Conservation (phyloP, 176 grass and related monocot genomes). For the Hordeum marinum region DNA sequence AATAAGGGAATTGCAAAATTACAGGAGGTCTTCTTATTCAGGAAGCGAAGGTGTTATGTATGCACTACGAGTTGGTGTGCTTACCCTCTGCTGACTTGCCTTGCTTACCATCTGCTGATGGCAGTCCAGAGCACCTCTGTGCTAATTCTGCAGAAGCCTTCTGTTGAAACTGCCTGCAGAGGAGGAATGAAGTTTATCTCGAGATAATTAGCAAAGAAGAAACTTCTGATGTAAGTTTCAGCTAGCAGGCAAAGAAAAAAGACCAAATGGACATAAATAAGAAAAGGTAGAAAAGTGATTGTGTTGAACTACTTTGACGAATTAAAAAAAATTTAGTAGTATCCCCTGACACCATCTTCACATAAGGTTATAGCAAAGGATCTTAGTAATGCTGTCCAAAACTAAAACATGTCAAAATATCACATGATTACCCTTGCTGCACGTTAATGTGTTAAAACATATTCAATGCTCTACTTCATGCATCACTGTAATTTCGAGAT, state of each 20-base stretch:
- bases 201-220: neutral
- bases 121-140: slow-evolving; percentile 1
- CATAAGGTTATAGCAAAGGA: neutral
- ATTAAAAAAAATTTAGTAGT: neutral
- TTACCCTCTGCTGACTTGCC: slow-evolving; percentile 24
- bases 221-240: neutral
- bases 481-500: neutral
- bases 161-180: slow-evolving; percentile 61
- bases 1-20: neutral
- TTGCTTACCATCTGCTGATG: slow-evolving; percentile 25
- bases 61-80: neutral
- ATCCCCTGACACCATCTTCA: neutral
- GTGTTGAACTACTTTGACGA: neutral
- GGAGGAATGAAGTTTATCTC: neutral
- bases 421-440: neutral
- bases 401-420: neutral
- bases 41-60: neutral
- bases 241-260: neutral
- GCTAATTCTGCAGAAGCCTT: slow-evolving; percentile 17
- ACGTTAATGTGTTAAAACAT: neutral
- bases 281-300: neutral
- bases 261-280: neutral
- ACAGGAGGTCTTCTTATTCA: neutral
- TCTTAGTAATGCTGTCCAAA: neutral
- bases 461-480: neutral